Conservation (phyloP, 2,329 filamentous ascomycete genomes). For the Onygenales sp. region DNA sequence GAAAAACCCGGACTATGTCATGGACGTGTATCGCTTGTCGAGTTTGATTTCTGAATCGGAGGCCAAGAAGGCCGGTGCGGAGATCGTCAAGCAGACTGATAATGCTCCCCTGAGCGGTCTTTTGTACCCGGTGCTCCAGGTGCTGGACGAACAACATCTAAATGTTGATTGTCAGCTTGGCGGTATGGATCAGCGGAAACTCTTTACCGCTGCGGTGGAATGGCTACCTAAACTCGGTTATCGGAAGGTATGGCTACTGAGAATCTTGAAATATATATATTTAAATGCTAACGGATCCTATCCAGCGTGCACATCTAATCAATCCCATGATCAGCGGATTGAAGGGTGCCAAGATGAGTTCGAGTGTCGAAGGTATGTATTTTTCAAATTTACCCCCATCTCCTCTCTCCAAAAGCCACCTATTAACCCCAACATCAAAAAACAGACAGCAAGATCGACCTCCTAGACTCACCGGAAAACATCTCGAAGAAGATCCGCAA, state of each 20-base stretch:
- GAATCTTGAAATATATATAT: too few relatives aligned
- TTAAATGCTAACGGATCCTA: conserved; percentile 20
- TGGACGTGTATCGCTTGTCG: conserved; percentile 76
- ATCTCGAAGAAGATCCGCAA: too few relatives aligned
- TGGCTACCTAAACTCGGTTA: conserved; percentile 80
- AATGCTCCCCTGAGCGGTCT: conserved; percentile 66
- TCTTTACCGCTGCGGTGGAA: conserved; percentile 78
- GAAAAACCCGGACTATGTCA: conserved; percentile 57
- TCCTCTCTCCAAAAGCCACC: conserved; percentile 58
- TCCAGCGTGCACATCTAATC: conserved; percentile 56
- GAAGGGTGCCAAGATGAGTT: conserved; percentile 75
- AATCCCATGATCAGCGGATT: conserved; percentile 88
- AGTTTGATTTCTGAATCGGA: conserved; percentile 65
- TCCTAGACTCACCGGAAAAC: too few relatives aligned
- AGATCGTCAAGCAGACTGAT: conserved; percentile 85
- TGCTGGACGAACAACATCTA: conserved; percentile 82
- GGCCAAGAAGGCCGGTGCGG: conserved; percentile 81
- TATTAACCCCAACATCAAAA: conserved; percentile 1
- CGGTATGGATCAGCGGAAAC: conserved; percentile 75
- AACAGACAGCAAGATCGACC: too few relatives aligned
- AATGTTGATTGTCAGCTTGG: conserved; percentile 84
- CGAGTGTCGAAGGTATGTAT: conserved; percentile 18
- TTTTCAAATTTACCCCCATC: not conserved
- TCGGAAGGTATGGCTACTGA: conserved; percentile 40
- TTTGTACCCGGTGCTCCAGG: conserved; percentile 80